Conservation (phyloP, 1,284 basidiomycete species). For the Porogramme epimiltina region DNA sequence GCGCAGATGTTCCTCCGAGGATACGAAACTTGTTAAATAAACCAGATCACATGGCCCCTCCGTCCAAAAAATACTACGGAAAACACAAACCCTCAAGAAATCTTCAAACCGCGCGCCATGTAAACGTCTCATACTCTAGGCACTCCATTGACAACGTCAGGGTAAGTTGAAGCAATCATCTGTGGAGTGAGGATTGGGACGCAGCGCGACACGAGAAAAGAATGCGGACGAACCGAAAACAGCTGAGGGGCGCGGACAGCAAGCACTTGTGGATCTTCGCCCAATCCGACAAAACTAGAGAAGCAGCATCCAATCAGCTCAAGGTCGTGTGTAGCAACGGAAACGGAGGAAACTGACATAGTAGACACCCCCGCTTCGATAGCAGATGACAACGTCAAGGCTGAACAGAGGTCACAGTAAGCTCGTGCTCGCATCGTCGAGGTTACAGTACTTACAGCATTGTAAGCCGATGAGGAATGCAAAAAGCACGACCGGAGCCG, state of each 20-base stretch:
- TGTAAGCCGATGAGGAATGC: conserved; percentile 79
- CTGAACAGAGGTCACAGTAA: conserved; percentile 34
- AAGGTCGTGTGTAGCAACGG: not conserved
- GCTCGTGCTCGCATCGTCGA: not conserved
- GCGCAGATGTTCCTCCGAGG: too few species aligned
- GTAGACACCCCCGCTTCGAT: conserved; percentile 85
- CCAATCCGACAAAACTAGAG: conserved; percentile 76
- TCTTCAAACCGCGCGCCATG: too few species aligned
- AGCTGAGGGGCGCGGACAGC: conserved; percentile 74
- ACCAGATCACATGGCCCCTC: too few species aligned
- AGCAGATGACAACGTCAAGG: conserved; percentile 66
- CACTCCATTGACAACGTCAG: not conserved
- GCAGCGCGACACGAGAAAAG: not conserved
- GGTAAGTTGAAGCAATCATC: not conserved
- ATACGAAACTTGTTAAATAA: too few species aligned
- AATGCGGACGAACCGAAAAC: conserved; percentile 53
- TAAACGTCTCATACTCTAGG: not conserved
- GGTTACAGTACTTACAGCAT: conserved; percentile 53
- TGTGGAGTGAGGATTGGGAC: not conserved
- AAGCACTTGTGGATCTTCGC: conserved; percentile 79
- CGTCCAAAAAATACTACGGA: too few species aligned
- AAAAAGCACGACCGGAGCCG: conserved; percentile 77
- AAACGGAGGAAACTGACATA: conserved; percentile 50
- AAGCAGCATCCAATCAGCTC: conserved; percentile 5
- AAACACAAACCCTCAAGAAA: too few species aligned